Evolutionary conservation across 2,329 filamentous ascomycete genomes (phyloP), one percentile per base, ranked within the genome.

Genomic region (Teratosphaeria epicoccoides): DNA sequence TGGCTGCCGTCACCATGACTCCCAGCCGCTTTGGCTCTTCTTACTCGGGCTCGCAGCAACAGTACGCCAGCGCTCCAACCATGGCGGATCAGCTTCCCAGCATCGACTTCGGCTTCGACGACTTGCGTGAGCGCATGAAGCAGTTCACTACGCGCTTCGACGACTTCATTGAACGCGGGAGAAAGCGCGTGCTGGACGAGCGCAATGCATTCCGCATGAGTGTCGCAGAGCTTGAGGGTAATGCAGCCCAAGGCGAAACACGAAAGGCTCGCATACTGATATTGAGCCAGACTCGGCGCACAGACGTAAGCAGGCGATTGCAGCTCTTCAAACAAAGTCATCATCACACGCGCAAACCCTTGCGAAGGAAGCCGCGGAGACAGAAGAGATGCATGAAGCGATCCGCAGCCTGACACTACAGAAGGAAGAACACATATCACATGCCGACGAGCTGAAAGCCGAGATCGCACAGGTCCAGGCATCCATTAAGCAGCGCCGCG

Each of bases 61-160:
- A 56, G 49, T 75, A 78, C 25, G 75, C 81, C 40, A 72, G 75
- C 46, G 80, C 76, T 43, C 79, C 82, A 12, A 86, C 83, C 6
- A 81, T 87, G 73, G 84, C 83, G 43, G 85, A 89, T 67, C 81
- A 82, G 47, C 81, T 98, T 7, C 93, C 93, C 29, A 87, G 79
- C 67, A 87, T 95, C 69, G 89, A 95, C 70, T 97, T 98, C 69
- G 89, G 89, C 53, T 97, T 97, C 69, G 90, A 97, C 62, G 88
- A 96, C 61, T 73, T 98, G 66, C 90, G 91, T 71, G 88, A 91
- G 64, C 87, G 89, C 71, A 97, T 98, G 93, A 80, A 84, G 50
- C 88, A 87, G 57, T 98, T 98, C 68, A 96, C 87, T 0, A 79
- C 82, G 7, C 85, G 82, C 61, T 98, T 98, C 62, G 93, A 98